These are phyloP conservation scores for Thielaviopsis populi DNA, from an alignment of 2,329 filamentous ascomycete species.

Conservation along the genomic window DNA sequence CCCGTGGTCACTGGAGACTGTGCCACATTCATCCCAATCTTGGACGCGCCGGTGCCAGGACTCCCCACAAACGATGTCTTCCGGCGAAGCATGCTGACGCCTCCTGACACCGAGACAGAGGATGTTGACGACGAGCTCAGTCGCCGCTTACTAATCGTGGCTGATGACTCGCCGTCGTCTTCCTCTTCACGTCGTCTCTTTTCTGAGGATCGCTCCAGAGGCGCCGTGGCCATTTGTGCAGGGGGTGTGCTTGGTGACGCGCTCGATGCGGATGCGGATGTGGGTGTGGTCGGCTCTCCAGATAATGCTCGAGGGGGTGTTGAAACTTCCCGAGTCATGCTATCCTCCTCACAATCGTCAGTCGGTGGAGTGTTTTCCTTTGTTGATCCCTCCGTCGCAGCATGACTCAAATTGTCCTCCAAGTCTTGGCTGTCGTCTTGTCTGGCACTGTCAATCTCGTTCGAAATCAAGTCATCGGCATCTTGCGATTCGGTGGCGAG, in stretches of 20 bases:
- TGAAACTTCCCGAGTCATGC: conserved; percentile 14
- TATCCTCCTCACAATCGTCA: background rate
- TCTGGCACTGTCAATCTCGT: background rate
- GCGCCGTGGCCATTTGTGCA: conserved; percentile 31
- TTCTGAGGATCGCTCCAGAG: conserved; percentile 67
- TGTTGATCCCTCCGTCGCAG: background rate
- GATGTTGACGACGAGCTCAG: conserved; percentile 40
- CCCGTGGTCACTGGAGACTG: conserved; percentile 30
- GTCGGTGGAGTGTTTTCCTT: background rate
- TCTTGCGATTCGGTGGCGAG: background rate
- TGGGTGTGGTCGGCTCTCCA: conserved; percentile 17
- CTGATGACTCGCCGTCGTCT: conserved; percentile 58
- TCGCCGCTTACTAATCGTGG: conserved; percentile 52
- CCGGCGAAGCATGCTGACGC: conserved; percentile 23
- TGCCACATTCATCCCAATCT: conserved; percentile 45
- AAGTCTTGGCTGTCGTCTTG: background rate
- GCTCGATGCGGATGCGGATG: background rate
- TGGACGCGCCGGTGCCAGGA: conserved; percentile 29
- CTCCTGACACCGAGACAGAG: conserved; percentile 27
- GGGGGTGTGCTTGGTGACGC: conserved; percentile 23
- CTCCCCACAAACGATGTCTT: conserved; percentile 33
- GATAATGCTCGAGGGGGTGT: conserved; percentile 16
- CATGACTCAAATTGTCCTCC: background rate
- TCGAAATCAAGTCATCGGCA: background rate
- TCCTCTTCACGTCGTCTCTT: conserved; percentile 87